A percentile compares a stretch with the other conserved stretches of the same genome.
Evolutionary conservation across 83 land plant species (phyloP).

Genomic region (Larix sibirica): DNA sequence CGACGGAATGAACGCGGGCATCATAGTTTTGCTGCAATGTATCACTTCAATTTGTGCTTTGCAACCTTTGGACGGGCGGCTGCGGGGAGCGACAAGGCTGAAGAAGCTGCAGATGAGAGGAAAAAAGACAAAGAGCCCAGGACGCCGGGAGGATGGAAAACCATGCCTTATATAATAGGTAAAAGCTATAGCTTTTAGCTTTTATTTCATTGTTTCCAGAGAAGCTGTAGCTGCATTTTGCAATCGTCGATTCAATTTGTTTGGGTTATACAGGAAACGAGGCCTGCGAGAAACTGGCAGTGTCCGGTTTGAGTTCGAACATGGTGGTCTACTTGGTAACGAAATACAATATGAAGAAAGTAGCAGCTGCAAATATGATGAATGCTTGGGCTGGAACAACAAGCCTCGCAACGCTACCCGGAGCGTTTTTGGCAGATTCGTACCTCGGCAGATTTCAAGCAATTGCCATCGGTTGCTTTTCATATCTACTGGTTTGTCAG

Average conservation of each 20-base stretch:
- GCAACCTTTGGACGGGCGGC: neutral
- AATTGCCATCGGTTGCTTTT: conserved; percentile 19
- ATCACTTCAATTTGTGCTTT: conserved; percentile 1
- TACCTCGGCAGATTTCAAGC: conserved; percentile 37
- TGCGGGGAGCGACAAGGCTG: neutral
- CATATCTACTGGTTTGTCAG: conserved; percentile 22
- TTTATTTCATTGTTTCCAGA: neutral
- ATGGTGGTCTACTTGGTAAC: conserved; percentile 30
- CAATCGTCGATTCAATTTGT: neutral
- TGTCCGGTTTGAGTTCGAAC: conserved; percentile 25
- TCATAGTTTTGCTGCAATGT: neutral
- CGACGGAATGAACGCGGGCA: neutral
- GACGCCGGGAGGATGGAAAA: conserved; percentile 24
- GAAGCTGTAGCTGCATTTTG: neutral
- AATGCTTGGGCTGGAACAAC: conserved; percentile 32
- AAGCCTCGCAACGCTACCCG: conserved; percentile 28
- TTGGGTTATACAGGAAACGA: conserved; percentile 35
- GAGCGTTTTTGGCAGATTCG: conserved; percentile 33
- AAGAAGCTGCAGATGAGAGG: neutral
- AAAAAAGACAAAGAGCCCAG: neutral
- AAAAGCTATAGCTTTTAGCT: neutral
- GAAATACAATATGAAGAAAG: conserved; percentile 29
- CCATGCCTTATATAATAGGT: conserved; percentile 37
- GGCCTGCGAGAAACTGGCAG: conserved; percentile 43
- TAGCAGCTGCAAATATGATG: conserved; percentile 23